phyloP scores from a whole-genome alignment of 2,329 filamentous ascomycete species.

The Colletotrichum neosansevieriae region DNA sequence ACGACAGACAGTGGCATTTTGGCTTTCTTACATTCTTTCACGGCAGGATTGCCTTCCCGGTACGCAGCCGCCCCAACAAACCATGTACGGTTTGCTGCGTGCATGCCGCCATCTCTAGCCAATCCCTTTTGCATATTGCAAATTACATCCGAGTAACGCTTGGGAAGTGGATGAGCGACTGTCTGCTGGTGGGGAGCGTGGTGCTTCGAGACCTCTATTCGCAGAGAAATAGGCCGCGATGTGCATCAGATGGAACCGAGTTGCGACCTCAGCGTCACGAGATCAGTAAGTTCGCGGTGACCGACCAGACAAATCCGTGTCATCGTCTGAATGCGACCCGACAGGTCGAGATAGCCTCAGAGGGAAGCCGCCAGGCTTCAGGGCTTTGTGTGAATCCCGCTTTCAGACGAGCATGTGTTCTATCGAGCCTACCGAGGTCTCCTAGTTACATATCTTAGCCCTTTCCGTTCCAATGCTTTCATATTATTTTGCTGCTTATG shows the following conservation, averaged over 20 bases:
- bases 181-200: background rate
- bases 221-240: background rate
- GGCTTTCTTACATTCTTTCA: background rate
- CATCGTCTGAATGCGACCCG: background rate
- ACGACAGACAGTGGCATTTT: background rate
- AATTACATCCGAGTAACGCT: background rate
- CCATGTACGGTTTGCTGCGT: background rate
- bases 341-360: background rate
- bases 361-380: background rate
- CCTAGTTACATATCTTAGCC: background rate
- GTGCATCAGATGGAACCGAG: background rate
- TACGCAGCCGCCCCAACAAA: constrained; percentile 21
- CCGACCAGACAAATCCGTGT: background rate
- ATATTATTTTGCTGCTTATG: background rate
- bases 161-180: background rate
- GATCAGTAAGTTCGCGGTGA: background rate
- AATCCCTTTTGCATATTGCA: background rate
- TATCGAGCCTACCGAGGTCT: background rate
- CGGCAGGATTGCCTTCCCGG: background rate
- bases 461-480: background rate
- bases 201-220: background rate
- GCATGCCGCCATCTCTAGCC: constrained; percentile 2
- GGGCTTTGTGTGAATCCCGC: background rate
- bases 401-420: constrained; percentile 13
- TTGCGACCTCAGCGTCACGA: constrained; percentile 13